Conservation (phyloP, 2,329 filamentous ascomycete genomes). For the Alternaria sp. region DNA sequence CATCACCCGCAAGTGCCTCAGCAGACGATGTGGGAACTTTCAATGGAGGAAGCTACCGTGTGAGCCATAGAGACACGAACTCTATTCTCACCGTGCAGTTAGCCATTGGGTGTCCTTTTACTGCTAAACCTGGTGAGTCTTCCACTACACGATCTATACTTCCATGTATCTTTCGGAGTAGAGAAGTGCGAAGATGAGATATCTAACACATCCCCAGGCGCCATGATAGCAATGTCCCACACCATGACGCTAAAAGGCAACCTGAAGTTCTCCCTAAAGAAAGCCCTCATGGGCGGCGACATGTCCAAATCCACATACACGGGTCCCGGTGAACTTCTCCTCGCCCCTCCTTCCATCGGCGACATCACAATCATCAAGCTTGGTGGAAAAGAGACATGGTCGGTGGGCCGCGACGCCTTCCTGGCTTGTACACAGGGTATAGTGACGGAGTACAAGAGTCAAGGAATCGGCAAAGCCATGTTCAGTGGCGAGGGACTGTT, state of each 20-base stretch:
- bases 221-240: conserved; percentile 95
- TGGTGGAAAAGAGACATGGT: conserved; percentile 76
- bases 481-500: conserved; percentile 94
- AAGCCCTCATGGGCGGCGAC: conserved; percentile 82
- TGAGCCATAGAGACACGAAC: conserved; percentile 91
- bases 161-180: too few relatives aligned
- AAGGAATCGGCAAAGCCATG: conserved; percentile 86
- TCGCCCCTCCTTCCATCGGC: conserved; percentile 80
- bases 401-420: conserved; percentile 84
- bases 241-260: conserved; percentile 82
- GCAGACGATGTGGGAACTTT: conserved; percentile 93
- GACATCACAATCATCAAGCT: conserved; percentile 85
- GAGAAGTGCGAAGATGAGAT: background rate
- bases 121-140: conserved; percentile 72
- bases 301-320: conserved; percentile 81
- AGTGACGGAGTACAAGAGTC: conserved; percentile 83
- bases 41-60: conserved; percentile 92
- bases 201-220: conserved; percentile 57
- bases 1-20: conserved; percentile 47
- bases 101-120: conserved; percentile 84
- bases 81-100: conserved; percentile 88
- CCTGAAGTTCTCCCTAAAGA: conserved; percentile 88
- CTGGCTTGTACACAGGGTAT: conserved; percentile 87
- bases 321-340: conserved; percentile 86
- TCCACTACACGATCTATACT: too few relatives aligned